A percentile compares a stretch with the other conserved stretches of the same genome.
Conservation (phyloP, 2,329 filamentous ascomycete genomes). For the Pezicula neosporulosa region DNA sequence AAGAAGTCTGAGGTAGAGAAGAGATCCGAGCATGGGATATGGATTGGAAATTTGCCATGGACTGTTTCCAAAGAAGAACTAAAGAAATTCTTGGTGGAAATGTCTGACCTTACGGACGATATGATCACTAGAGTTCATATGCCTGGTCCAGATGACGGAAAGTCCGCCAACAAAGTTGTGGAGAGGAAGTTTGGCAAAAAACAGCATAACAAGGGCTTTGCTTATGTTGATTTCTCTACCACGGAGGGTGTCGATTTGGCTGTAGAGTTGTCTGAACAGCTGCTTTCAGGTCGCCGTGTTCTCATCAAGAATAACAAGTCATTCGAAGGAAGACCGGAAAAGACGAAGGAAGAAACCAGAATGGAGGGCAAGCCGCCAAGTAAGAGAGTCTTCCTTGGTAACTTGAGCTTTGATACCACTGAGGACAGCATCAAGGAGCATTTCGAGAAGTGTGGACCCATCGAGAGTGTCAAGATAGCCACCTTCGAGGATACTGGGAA, state of each 20-base stretch:
- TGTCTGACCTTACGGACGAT: slow-evolving; percentile 62
- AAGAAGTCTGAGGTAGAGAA: slow-evolving; percentile 40
- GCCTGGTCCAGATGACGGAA: slow-evolving; percentile 44
- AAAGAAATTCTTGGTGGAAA: slow-evolving; percentile 73
- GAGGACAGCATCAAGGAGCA: slow-evolving; percentile 78
- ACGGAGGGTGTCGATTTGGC: slow-evolving; percentile 66
- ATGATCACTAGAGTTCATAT: slow-evolving; percentile 73
- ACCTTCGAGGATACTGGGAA: slow-evolving; percentile 97
- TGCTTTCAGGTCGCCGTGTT: slow-evolving; percentile 71
- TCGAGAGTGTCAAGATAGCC: slow-evolving; percentile 82
- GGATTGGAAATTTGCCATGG: slow-evolving; percentile 96
- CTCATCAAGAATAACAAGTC: slow-evolving; percentile 91
- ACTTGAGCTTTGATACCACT: slow-evolving; percentile 77
- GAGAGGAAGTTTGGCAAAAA: slow-evolving; percentile 23
- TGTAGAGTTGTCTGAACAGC: slow-evolving; percentile 80
- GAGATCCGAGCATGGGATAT: slow-evolving; percentile 81
- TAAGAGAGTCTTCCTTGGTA: slow-evolving; percentile 85
- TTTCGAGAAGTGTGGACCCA: slow-evolving; percentile 79
- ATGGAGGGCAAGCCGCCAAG: slow-evolving; percentile 60
- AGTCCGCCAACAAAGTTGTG: slow-evolving; percentile 27
- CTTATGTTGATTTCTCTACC: slow-evolving; percentile 87
- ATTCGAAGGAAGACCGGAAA: slow-evolving; percentile 84
- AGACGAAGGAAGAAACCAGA: slow-evolving; percentile 37
- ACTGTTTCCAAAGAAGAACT: slow-evolving; percentile 70
- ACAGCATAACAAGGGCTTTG: slow-evolving; percentile 79